Evolutionary conservation across 148 eudicot genomes (phyloP).

Genomic region (Spergularia bocconei): DNA sequence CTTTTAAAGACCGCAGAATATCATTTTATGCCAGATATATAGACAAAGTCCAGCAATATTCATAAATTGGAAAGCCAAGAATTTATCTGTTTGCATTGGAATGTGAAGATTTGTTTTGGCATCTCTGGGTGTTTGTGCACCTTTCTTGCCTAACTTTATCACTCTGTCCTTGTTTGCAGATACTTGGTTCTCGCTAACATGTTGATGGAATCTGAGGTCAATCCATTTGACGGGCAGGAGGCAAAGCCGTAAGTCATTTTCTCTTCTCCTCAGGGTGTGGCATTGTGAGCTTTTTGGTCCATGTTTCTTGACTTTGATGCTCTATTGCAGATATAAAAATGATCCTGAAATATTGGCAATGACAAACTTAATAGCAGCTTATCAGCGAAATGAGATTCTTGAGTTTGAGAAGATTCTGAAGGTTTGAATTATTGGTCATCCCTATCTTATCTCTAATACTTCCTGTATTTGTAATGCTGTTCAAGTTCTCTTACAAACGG

Average conservation of each 20-base stretch:
- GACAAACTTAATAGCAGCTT: constrained; percentile 96
- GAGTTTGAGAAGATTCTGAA: constrained; percentile 97
- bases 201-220: constrained; percentile 95
- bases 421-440: constrained; percentile 31
- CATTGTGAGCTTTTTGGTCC: neutral
- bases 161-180: constrained; percentile 31
- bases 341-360: constrained; percentile 96
- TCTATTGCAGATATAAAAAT: constrained; percentile 74
- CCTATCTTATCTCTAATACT: neutral
- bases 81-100: no score
- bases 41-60: no score
- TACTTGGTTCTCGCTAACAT: constrained; percentile 97
- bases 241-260: constrained; percentile 82
- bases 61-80: no score
- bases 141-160: constrained; percentile 6
- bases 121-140: neutral
- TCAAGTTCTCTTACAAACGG: constrained; percentile 17
- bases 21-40: no score
- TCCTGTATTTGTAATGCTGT: neutral
- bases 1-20: no score
- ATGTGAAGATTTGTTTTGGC: no score
- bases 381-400: constrained; percentile 88
- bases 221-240: constrained; percentile 99
- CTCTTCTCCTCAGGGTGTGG: constrained; percentile 6
- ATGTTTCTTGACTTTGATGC: constrained; percentile 6